Conservation (phyloP, 495 filamentous ascomycete genomes). For the Aspergillus carlsbadensis region DNA sequence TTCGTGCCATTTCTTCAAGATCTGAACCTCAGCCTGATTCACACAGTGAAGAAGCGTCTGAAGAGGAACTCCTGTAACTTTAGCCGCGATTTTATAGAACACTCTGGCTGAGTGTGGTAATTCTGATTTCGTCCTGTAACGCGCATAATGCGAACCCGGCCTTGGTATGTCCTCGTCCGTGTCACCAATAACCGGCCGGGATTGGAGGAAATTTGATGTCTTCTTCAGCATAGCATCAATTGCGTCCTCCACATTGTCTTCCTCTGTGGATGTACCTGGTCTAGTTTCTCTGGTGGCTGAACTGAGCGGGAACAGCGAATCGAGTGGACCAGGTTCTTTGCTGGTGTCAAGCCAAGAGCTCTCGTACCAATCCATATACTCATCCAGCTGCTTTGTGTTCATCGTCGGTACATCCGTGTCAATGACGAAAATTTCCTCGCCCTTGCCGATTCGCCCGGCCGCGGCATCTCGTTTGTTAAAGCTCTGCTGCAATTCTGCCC, state of each 20-base stretch:
- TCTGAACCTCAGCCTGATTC: conserved; percentile 42
- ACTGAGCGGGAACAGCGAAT: conserved; percentile 51
- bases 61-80: conserved; percentile 45
- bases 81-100: conserved; percentile 58
- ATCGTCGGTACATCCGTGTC: conserved; percentile 70
- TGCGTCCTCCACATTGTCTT: conserved; percentile 27
- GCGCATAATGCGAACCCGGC: conserved; percentile 56
- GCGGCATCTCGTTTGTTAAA: conserved; percentile 30
- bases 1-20: conserved; percentile 42
- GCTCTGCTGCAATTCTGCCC: conserved; percentile 56
- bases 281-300: conserved; percentile 18
- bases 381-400: conserved; percentile 65
- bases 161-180: conserved; percentile 33
- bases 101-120: conserved; percentile 51
- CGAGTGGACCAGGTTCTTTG: conserved; percentile 38
- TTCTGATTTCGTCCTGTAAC: conserved; percentile 57
- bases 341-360: conserved; percentile 60
- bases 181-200: conserved; percentile 28
- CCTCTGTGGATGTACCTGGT: conserved; percentile 4
- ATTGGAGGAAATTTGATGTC: conserved; percentile 36
- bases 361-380: conserved; percentile 89
- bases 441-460: conserved; percentile 31
- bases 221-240: conserved; percentile 34
- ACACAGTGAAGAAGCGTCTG: conserved; percentile 49
- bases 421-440: conserved; percentile 50